phyloP scores from a whole-genome alignment of 495 filamentous ascomycete species.

The Penicillium samsonianum region DNA sequence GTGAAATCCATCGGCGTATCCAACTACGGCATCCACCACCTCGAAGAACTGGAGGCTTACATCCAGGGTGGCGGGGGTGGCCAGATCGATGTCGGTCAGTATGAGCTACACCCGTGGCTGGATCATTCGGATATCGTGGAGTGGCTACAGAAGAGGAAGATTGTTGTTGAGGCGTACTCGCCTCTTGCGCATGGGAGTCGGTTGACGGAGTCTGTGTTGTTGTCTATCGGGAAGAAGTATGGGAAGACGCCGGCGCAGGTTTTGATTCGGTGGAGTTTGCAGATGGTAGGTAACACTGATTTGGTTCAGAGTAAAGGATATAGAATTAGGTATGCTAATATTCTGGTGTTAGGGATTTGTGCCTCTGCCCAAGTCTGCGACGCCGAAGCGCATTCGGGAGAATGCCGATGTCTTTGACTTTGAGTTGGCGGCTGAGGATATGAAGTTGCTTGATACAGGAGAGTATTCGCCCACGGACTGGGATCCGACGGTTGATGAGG shows the following conservation, averaged over 20 bases:
- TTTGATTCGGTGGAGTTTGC: constrained; percentile 80
- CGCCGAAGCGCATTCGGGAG: constrained; percentile 59
- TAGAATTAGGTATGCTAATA: constrained; percentile 1
- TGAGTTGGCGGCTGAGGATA: constrained; percentile 63
- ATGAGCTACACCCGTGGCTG: constrained; percentile 87
- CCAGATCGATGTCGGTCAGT: constrained; percentile 79
- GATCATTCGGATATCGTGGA: constrained; percentile 70
- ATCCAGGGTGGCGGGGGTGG: constrained; percentile 73
- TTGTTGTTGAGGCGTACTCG: constrained; percentile 77
- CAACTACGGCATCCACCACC: constrained; percentile 58
- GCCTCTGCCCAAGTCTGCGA: constrained; percentile 64
- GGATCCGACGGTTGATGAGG: constrained; percentile 59
- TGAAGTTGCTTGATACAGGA: constrained; percentile 57
- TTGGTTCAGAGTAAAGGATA: background rate
- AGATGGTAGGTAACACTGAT: constrained; percentile 50
- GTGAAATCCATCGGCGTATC: constrained; percentile 54
- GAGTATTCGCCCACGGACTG: constrained; percentile 60
- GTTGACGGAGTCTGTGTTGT: constrained; percentile 60
- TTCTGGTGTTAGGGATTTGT: constrained; percentile 52
- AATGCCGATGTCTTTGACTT: constrained; percentile 84
- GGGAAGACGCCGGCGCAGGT: constrained; percentile 76
- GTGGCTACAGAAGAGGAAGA: constrained; percentile 68
- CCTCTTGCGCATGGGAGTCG: constrained; percentile 70
- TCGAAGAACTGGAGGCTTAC: constrained; percentile 66
- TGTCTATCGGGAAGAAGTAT: constrained; percentile 65